A percentile compares a stretch with the other conserved stretches of the same genome.
phyloP scores from a whole-genome alignment of 2,329 filamentous ascomycete genomes.

The Penicillium sp. region DNA sequence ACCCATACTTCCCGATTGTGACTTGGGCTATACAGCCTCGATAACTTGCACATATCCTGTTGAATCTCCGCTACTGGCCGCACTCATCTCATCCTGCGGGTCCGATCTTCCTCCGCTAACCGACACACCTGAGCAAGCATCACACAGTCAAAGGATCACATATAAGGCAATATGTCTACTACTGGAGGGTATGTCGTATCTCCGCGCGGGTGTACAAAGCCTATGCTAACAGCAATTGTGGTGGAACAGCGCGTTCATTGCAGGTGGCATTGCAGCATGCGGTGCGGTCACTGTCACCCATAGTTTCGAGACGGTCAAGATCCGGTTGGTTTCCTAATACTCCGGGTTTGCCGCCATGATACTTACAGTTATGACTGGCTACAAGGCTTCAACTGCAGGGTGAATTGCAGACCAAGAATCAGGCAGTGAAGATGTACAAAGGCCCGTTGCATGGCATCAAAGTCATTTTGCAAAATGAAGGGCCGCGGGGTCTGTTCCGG shows the following conservation, averaged over 20 bases:
- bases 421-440: constrained; percentile 82
- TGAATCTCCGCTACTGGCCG: neutral
- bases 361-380: constrained; percentile 3
- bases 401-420: constrained; percentile 82
- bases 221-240: constrained; percentile 12
- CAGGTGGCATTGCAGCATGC: constrained; percentile 93
- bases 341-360: neutral
- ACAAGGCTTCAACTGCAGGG: constrained; percentile 88
- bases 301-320: constrained; percentile 98
- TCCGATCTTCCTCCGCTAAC: constrained; percentile 21
- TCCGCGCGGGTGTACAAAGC: neutral
- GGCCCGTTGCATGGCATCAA: constrained; percentile 88
- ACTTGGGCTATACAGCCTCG: neutral
- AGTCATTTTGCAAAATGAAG: constrained; percentile 89
- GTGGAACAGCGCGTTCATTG: constrained; percentile 72
- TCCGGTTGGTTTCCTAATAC: constrained; percentile 61
- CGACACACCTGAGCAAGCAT: constrained; percentile 6
- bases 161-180: constrained; percentile 49
- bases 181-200: constrained; percentile 46
- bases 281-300: constrained; percentile 97
- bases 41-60: neutral
- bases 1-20: neutral
- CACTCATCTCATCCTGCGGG: constrained; percentile 2
- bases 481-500: constrained; percentile 77
- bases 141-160: neutral